A percentile compares a stretch with the other conserved stretches of the same genome.
These are phyloP conservation scores for Seiridium unicorne DNA, from an alignment of 2,329 filamentous ascomycete genomes.

Conservation along the genomic window DNA sequence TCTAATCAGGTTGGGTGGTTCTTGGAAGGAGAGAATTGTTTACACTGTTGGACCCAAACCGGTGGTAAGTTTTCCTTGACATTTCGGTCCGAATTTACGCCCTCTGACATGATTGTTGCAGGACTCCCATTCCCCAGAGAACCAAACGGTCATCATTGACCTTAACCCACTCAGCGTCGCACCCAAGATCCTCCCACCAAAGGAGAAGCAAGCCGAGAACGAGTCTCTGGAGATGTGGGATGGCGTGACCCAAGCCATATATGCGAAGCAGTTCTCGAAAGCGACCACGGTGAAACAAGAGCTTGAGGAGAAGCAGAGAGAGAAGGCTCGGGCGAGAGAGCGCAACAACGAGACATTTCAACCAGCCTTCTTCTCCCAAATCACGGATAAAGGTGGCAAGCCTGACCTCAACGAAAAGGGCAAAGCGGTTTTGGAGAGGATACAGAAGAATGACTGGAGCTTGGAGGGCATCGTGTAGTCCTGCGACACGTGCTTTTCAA, in stretches of 20 bases:
- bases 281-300: conserved; percentile 88
- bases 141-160: conserved; percentile 79
- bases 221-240: conserved; percentile 89
- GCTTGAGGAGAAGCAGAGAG: conserved; percentile 84
- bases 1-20: conserved; percentile 77
- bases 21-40: conserved; percentile 74
- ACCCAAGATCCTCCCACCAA: conserved; percentile 75
- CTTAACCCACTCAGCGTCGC: conserved; percentile 79
- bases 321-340: conserved; percentile 80
- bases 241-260: conserved; percentile 82
- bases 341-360: conserved; percentile 68
- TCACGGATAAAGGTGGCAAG: conserved; percentile 53
- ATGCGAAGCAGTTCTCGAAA: conserved; percentile 75
- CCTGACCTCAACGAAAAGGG: conserved; percentile 56
- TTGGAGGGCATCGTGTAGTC: conserved; percentile 41
- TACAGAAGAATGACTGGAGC: conserved; percentile 53
- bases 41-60: conserved; percentile 61
- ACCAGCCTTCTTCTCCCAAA: conserved; percentile 81
- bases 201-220: conserved; percentile 77
- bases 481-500: neutral
- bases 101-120: conserved; percentile 15
- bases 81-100: neutral
- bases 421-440: conserved; percentile 46
- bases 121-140: conserved; percentile 50
- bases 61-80: conserved; percentile 48